Percentiles rank a stretch among this genome's conserved stretches.
Evolutionary conservation across 2,329 filamentous ascomycete genomes (phyloP).

Genomic region (Pseudogymnoascus sp.): DNA sequence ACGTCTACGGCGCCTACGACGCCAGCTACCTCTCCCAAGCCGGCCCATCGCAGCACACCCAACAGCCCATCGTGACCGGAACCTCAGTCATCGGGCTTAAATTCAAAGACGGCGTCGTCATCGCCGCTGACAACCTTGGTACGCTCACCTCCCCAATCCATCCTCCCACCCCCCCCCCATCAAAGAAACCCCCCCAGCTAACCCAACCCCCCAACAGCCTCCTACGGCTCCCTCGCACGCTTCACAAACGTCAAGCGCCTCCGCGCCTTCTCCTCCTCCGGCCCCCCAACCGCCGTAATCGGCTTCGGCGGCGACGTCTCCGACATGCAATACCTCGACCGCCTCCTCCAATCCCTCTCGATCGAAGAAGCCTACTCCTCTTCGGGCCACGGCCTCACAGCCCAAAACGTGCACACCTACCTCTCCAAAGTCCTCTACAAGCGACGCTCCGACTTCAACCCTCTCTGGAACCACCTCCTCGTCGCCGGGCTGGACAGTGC

Average conservation of each 20-base stretch:
- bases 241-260: conserved; percentile 97
- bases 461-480: conserved; percentile 91
- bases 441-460: conserved; percentile 91
- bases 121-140: conserved; percentile 96
- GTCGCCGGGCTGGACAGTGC: conserved; percentile 80
- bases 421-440: conserved; percentile 93
- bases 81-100: conserved; percentile 93
- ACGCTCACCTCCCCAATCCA: conserved; percentile 24
- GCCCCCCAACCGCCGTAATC: conserved; percentile 55
- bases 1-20: conserved; percentile 93
- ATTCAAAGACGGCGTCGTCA: conserved; percentile 92
- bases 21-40: conserved; percentile 64
- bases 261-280: conserved; percentile 69
- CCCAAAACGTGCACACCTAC: conserved; percentile 94
- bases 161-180: not conserved
- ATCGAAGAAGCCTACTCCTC: conserved; percentile 93
- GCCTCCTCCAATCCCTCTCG: conserved; percentile 76
- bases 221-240: conserved; percentile 91
- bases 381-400: conserved; percentile 59
- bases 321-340: conserved; percentile 98
- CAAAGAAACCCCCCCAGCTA: conserved; percentile 15
- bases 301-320: conserved; percentile 96
- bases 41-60: conserved; percentile 75
- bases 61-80: conserved; percentile 88
- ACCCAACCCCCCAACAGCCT: conserved; percentile 57